These are phyloP conservation scores for Sphagnum contortum DNA, from an alignment of 225 moss, liverwort and hornwort species.

Conservation along the genomic window DNA sequence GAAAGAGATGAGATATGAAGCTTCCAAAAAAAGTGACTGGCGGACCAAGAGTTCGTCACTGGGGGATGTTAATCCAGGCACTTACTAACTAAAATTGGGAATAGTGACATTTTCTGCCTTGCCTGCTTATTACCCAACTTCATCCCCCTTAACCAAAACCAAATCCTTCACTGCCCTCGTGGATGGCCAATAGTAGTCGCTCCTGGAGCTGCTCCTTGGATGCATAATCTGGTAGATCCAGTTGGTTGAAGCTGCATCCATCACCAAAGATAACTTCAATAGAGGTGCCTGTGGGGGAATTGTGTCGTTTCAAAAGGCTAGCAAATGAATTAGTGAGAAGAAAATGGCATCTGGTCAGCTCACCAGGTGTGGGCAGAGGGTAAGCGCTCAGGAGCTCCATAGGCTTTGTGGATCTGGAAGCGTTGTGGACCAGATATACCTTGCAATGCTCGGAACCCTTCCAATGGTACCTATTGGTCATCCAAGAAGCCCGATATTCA, in stretches of 20 bases:
- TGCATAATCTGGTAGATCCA: slow-evolving; percentile 87
- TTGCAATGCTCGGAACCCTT: slow-evolving; percentile 97
- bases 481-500: neutral
- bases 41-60: too few relatives aligned
- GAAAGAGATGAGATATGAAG: too few relatives aligned
- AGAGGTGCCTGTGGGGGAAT: too few relatives aligned
- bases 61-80: too few relatives aligned
- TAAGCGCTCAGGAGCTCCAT: slow-evolving; percentile 84
- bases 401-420: slow-evolving; percentile 96
- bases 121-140: slow-evolving; percentile 2
- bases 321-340: too few relatives aligned
- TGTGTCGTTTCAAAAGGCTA: too few relatives aligned
- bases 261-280: neutral
- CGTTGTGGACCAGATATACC: slow-evolving; percentile 97
- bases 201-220: slow-evolving; percentile 81
- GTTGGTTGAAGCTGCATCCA: slow-evolving; percentile 79
- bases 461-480: slow-evolving; percentile 63
- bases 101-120: slow-evolving; percentile 11
- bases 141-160: slow-evolving; percentile 60
- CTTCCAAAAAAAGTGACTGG: too few relatives aligned
- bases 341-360: slow-evolving; percentile 2
- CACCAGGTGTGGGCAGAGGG: slow-evolving; percentile 98
- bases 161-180: slow-evolving; percentile 92
- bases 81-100: too few relatives aligned
- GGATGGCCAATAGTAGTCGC: slow-evolving; percentile 85